phyloP scores from a whole-genome alignment of 1,284 basidiomycete genomes.

The Leccinum pachyderme region DNA sequence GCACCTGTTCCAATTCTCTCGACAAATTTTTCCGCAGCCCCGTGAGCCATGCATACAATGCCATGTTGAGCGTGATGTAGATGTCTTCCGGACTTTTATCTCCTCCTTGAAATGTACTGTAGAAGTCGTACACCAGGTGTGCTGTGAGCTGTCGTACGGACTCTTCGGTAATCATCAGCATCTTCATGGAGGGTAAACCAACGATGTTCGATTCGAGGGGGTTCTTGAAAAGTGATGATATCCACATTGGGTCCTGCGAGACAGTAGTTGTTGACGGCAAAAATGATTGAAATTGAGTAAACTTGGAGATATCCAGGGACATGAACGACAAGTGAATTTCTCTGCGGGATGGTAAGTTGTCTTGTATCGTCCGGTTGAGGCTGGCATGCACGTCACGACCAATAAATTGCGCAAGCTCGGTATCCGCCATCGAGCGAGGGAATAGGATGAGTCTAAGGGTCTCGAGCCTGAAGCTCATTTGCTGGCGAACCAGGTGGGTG shows the following conservation, averaged over 20 bases:
- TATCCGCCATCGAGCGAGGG: constrained; percentile 70
- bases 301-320: constrained; percentile 71
- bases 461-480: constrained; percentile 66
- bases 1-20: constrained; percentile 72
- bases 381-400: constrained; percentile 64
- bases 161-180: constrained; percentile 74
- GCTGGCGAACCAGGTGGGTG: constrained; percentile 63
- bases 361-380: constrained; percentile 58
- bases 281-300: constrained; percentile 54
- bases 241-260: constrained; percentile 51
- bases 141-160: constrained; percentile 37
- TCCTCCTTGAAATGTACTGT: constrained; percentile 62
- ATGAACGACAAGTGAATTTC: constrained; percentile 69
- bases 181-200: constrained; percentile 74
- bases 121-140: constrained; percentile 66
- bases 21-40: constrained; percentile 69
- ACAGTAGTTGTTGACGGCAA: constrained; percentile 39
- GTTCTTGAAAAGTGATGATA: constrained; percentile 52
- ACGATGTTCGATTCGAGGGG: constrained; percentile 70
- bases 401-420: constrained; percentile 70
- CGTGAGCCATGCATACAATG: constrained; percentile 77
- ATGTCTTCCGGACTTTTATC: constrained; percentile 65
- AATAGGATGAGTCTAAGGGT: constrained; percentile 68
- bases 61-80: constrained; percentile 78
- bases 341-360: constrained; percentile 49